Evolutionary conservation across 768 basidiomycete genomes (phyloP), one percentile per base, ranked within the genome.

Genomic region (Filobasidium floriforme): DNA sequence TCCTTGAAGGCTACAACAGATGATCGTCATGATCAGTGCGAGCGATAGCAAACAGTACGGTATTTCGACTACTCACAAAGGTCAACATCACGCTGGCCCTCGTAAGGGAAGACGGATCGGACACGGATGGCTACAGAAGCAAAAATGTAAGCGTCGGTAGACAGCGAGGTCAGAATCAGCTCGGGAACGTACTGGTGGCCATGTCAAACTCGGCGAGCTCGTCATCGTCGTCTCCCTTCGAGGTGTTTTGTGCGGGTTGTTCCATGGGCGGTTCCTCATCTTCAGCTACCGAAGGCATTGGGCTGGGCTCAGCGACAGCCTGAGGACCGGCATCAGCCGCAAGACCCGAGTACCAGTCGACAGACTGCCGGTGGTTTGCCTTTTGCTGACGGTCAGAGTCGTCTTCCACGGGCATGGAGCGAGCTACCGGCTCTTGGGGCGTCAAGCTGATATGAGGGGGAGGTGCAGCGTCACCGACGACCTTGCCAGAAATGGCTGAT

Each of bases 311-410:
- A 3, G 71, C 65, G 1, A 60, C 63, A 4, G 51, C 29, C 29
- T 63, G 55, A 29, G 60, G 59, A 62, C 69, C 68, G 62, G 80
- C 54, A 67, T 94, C 87, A 44, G 88, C 88, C 14, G 93, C 92
- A 14, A 94, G 82, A 40, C 87, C 88, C 60, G 86, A 84, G 75
- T 90, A 92, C 93, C 93, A 98, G 72, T 91, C 92, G 3, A 94
- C 88, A 7, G 87, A 88, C 77, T 92, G 88, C 66, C 86, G 82
- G 72, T 88, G 84, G 63, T 79, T 82, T 0, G 62, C 51, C 1
- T 78, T 69, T 9, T 73, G 67, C 28, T 81, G 72, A 7, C 40
- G 46, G 29, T 61, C 54, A 37, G 59, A 46, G 52, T 66, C 62
- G 22, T 62, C 59, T 1, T 41, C 63, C 73, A 62, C 14, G 81